Percentiles rank a stretch among this genome's conserved stretches.
Evolutionary conservation across 2,329 filamentous ascomycete genomes (phyloP).

Genomic region (Hypoxylon sp.): DNA sequence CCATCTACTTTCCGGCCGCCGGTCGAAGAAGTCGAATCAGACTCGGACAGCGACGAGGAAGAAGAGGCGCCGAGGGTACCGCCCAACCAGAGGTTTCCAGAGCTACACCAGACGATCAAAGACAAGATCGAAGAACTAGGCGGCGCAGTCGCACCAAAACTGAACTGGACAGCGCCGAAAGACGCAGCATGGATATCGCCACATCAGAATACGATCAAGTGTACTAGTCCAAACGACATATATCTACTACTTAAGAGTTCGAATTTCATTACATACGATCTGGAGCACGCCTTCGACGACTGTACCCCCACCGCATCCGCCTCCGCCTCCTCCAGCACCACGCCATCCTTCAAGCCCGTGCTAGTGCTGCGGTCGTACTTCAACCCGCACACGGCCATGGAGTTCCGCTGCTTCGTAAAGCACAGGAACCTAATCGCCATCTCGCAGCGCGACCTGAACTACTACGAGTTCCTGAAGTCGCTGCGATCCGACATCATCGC

Average conservation of each 20-base stretch:
- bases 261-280: conserved; percentile 93
- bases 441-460: conserved; percentile 89
- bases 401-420: conserved; percentile 96
- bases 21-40: conserved; percentile 61
- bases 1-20: conserved; percentile 54
- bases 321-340: conserved; percentile 56
- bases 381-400: conserved; percentile 88
- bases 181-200: conserved; percentile 93
- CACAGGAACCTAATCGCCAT: conserved; percentile 84
- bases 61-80: conserved; percentile 63
- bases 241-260: conserved; percentile 95
- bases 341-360: conserved; percentile 75
- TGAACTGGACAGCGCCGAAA: conserved; percentile 98
- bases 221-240: conserved; percentile 88
- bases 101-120: conserved; percentile 83
- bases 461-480: conserved; percentile 83
- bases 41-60: conserved; percentile 68
- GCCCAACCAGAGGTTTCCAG: conserved; percentile 73
- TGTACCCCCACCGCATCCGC: conserved; percentile 60
- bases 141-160: conserved; percentile 88
- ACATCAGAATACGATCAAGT: conserved; percentile 91
- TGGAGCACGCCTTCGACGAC: conserved; percentile 93
- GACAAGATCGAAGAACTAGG: conserved; percentile 84
- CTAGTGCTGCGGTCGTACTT: conserved; percentile 91
- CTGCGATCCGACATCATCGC: conserved; percentile 76